These are phyloP conservation scores for Malassezia nana DNA, from an alignment of 1,284 basidiomycete species.

Conservation along the genomic window DNA sequence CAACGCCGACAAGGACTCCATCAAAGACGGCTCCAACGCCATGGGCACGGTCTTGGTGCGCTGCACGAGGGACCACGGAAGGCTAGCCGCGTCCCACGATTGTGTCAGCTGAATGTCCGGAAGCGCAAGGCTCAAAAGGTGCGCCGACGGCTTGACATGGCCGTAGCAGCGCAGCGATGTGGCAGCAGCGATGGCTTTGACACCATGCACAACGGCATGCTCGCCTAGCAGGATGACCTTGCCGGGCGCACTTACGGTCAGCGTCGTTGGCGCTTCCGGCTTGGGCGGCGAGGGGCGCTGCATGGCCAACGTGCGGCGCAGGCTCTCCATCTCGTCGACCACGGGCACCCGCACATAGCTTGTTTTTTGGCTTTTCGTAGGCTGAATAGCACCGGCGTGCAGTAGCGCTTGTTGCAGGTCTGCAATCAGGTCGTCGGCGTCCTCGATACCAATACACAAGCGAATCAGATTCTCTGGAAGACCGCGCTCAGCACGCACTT, in stretches of 20 bases:
- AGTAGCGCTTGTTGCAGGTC: conserved; percentile 87
- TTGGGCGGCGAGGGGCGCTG: conserved; percentile 4
- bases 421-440: conserved; percentile 80
- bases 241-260: conserved; percentile 60
- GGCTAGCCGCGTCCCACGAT: conserved; percentile 65
- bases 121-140: conserved; percentile 66
- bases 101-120: conserved; percentile 70
- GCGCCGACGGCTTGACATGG: conserved; percentile 66
- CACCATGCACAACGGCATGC: conserved; percentile 96
- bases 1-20: conserved; percentile 26
- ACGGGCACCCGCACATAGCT: conserved; percentile 23
- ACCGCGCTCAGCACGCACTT: conserved; percentile 79
- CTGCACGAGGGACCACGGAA: conserved; percentile 62
- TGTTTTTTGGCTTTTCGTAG: conserved; percentile 6
- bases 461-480: conserved; percentile 96
- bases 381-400: conserved; percentile 71
- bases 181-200: conserved; percentile 87
- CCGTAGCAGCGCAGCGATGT: conserved; percentile 93
- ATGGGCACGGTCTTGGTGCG: conserved; percentile 55
- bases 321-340: conserved; percentile 17
- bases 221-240: conserved; percentile 98
- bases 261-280: conserved; percentile 23
- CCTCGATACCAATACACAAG: conserved; percentile 96
- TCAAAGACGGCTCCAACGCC: conserved; percentile 30
- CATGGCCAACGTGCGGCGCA: conserved; percentile 5